A percentile compares a stretch with the other conserved stretches of the same genome.
These are phyloP conservation scores for Geosiphon pyriformis DNA, from an alignment of 192 early-diverging fungal species.

Conservation along the genomic window DNA sequence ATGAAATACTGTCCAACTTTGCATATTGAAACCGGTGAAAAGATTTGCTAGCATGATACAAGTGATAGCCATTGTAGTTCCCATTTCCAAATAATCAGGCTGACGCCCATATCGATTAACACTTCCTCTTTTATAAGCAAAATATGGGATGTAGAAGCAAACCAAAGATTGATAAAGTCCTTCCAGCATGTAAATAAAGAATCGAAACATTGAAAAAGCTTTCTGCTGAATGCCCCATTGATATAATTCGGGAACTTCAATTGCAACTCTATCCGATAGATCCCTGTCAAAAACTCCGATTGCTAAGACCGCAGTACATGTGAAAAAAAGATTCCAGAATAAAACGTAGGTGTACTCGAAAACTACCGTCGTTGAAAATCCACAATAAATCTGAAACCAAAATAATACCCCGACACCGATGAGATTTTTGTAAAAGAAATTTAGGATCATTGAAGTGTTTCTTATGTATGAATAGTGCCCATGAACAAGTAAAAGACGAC, in stretches of 20 bases:
- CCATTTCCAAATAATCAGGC: slow-evolving; percentile 50
- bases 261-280: slow-evolving; percentile 49
- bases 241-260: slow-evolving; percentile 70
- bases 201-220: slow-evolving; percentile 56
- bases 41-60: slow-evolving; percentile 76
- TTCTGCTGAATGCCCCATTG: slow-evolving; percentile 53
- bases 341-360: slow-evolving; percentile 77
- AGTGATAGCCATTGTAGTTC: slow-evolving; percentile 65
- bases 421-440: slow-evolving; percentile 75
- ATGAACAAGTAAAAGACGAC: slow-evolving; percentile 62
- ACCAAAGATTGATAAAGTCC: slow-evolving; percentile 62
- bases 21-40: slow-evolving; percentile 64
- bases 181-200: slow-evolving; percentile 56
- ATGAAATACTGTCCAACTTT: slow-evolving; percentile 75
- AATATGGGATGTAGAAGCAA: slow-evolving; percentile 40
- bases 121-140: slow-evolving; percentile 20
- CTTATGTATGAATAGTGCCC: slow-evolving; percentile 62
- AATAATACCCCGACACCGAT: slow-evolving; percentile 64
- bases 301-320: slow-evolving; percentile 61
- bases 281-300: slow-evolving; percentile 75
- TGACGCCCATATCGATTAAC: slow-evolving; percentile 11
- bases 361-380: slow-evolving; percentile 65
- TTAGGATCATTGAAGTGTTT: slow-evolving; percentile 55
- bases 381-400: slow-evolving; percentile 78
- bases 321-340: slow-evolving; percentile 77